Conservation (phyloP, 179 eudicot genomes). For the Beta lomatogona region DNA sequence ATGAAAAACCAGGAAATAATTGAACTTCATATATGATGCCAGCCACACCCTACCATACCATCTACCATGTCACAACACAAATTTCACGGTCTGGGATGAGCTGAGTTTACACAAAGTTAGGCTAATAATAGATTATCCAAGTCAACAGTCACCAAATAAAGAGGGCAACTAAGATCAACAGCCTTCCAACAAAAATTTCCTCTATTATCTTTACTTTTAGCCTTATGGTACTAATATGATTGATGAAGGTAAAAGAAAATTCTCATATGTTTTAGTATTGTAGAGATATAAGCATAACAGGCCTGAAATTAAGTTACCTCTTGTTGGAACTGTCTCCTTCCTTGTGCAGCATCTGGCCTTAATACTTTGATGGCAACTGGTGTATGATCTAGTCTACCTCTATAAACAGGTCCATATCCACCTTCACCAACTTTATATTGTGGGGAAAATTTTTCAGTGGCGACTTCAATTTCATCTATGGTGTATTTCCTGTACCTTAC, state of each 20-base stretch:
- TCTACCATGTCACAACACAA: too few relatives aligned
- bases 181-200: too few relatives aligned
- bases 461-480: slow-evolving; percentile 47
- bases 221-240: not conserved
- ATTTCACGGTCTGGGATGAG: too few relatives aligned
- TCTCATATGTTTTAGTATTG: not conserved
- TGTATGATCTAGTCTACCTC: slow-evolving; percentile 47
- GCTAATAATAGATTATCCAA: too few relatives aligned
- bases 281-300: not conserved
- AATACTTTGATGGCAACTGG: slow-evolving; percentile 52
- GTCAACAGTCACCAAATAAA: too few relatives aligned
- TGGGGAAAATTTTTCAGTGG: slow-evolving; percentile 38
- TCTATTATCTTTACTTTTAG: not conserved
- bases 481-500: slow-evolving; percentile 44
- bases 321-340: slow-evolving; percentile 51
- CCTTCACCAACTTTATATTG: slow-evolving; percentile 46
- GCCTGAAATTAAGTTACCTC: slow-evolving; percentile 36
- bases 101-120: too few relatives aligned
- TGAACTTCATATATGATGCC: too few relatives aligned
- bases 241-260: not conserved
- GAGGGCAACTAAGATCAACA: too few relatives aligned
- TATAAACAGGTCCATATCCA: slow-evolving; percentile 55
- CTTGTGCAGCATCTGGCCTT: slow-evolving; percentile 57
- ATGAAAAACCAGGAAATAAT: too few relatives aligned
- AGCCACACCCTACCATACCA: too few relatives aligned